These are phyloP conservation scores for Sherardia arvensis DNA, from an alignment of 257 asterid species.

Conservation along the genomic window DNA sequence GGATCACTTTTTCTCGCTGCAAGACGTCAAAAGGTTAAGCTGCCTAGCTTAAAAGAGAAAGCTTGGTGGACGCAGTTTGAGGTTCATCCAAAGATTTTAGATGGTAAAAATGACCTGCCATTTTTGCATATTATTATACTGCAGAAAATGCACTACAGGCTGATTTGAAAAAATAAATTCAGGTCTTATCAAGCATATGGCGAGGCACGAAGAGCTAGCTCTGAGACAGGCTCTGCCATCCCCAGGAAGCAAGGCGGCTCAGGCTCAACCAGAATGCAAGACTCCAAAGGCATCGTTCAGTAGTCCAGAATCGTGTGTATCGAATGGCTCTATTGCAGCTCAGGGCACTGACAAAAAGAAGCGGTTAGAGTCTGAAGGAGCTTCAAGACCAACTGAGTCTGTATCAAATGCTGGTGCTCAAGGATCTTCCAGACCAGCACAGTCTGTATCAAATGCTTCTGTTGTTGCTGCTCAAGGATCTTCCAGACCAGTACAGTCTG, in stretches of 20 bases:
- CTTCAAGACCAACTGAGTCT: no score
- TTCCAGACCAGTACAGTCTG: no score
- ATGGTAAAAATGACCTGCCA: not conserved
- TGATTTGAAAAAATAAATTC: constrained; percentile 11
- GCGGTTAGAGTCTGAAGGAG: no score
- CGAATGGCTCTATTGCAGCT: constrained; percentile 20
- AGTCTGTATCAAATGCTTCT: not conserved
- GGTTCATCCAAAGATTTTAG: not conserved
- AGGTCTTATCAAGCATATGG: not conserved
- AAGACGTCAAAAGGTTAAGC: not conserved
- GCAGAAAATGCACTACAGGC: not conserved
- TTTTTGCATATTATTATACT: no score
- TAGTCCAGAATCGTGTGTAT: constrained; percentile 31
- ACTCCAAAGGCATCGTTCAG: constrained; percentile 18
- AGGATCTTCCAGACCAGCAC: no score
- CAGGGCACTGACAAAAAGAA: constrained; percentile 13
- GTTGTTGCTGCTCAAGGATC: not conserved
- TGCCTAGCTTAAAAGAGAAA: not conserved
- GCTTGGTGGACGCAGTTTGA: not conserved
- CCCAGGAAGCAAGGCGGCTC: constrained; percentile 6
- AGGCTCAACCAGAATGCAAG: constrained; percentile 11
- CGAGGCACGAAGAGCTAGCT: not conserved
- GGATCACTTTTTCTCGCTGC: not conserved
- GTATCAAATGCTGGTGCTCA: no score
- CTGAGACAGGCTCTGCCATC: not conserved